These are phyloP conservation scores for Aureobasidium mangrovei DNA, from an alignment of 2,329 filamentous ascomycete species.

Conservation along the genomic window DNA sequence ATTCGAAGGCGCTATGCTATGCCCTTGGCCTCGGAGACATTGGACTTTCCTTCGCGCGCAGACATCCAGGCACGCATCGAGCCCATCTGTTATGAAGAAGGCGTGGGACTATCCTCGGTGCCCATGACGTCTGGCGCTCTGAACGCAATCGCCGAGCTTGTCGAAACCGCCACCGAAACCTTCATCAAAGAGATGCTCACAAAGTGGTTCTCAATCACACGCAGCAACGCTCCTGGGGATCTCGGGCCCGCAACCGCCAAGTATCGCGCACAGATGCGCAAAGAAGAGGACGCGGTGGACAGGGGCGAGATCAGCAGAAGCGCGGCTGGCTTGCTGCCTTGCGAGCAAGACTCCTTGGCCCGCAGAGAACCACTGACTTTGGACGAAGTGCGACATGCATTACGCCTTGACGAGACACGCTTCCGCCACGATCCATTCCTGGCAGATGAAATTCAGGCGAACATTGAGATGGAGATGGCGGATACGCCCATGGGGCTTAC, in stretches of 20 bases:
- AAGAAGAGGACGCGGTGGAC: constrained; percentile 64
- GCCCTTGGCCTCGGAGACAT: constrained; percentile 51
- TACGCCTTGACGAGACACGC: constrained; percentile 67
- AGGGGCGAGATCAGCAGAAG: constrained; percentile 68
- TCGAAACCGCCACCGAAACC: constrained; percentile 53
- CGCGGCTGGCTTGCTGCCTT: constrained; percentile 66
- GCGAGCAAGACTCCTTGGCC: constrained; percentile 68
- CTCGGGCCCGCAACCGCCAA: constrained; percentile 62
- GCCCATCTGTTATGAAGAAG: constrained; percentile 58
- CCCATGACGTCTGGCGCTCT: constrained; percentile 19
- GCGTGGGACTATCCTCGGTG: constrained; percentile 28
- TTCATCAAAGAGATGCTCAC: constrained; percentile 54
- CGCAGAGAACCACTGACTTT: constrained; percentile 65
- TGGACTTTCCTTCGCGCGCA: constrained; percentile 52
- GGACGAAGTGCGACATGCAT: constrained; percentile 66
- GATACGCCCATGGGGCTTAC: constrained; percentile 9
- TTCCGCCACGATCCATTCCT: constrained; percentile 71
- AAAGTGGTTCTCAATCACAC: constrained; percentile 45
- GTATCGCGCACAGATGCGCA: constrained; percentile 64
- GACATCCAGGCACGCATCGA: constrained; percentile 52
- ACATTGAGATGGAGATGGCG: constrained; percentile 54
- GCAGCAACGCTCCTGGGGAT: constrained; percentile 42
- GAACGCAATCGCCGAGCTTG: constrained; percentile 47
- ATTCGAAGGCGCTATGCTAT: constrained; percentile 57
- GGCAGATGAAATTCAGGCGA: constrained; percentile 58